Conservation (phyloP, 768 basidiomycete species). For the Pisolithus tinctorius region DNA sequence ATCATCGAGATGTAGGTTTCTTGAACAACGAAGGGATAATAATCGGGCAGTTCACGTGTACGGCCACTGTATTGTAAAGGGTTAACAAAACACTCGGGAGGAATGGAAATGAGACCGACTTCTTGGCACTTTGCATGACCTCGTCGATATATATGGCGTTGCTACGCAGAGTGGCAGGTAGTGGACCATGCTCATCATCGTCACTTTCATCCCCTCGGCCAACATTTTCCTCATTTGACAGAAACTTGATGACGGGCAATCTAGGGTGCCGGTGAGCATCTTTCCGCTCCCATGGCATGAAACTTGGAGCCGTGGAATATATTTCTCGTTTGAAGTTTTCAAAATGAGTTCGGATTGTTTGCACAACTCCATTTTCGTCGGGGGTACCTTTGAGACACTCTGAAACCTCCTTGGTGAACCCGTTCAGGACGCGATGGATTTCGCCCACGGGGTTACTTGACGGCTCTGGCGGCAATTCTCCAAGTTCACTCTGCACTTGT, state of each 20-base stretch:
- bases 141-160: conserved; percentile 43
- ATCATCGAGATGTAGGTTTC: conserved; percentile 40
- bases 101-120: conserved; percentile 31
- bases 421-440: conserved; percentile 40
- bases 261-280: neutral
- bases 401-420: conserved; percentile 41
- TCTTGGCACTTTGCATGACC: conserved; percentile 38
- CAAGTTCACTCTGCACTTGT: conserved; percentile 28
- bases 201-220: neutral
- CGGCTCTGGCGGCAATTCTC: conserved; percentile 41
- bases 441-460: conserved; percentile 53
- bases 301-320: conserved; percentile 48
- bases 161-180: neutral
- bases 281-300: conserved; percentile 40
- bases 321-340: conserved; percentile 42
- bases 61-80: conserved; percentile 40
- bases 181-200: conserved; percentile 2
- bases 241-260: conserved; percentile 21
- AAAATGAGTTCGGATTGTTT: conserved; percentile 45
- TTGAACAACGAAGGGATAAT: conserved; percentile 59
- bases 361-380: conserved; percentile 45
- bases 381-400: conserved; percentile 48
- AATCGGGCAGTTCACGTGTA: conserved; percentile 63
- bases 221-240: conserved; percentile 34
- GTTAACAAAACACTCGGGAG: no score